Conservation (phyloP, 148 eudicot species). For the Nyssa sinensis region DNA sequence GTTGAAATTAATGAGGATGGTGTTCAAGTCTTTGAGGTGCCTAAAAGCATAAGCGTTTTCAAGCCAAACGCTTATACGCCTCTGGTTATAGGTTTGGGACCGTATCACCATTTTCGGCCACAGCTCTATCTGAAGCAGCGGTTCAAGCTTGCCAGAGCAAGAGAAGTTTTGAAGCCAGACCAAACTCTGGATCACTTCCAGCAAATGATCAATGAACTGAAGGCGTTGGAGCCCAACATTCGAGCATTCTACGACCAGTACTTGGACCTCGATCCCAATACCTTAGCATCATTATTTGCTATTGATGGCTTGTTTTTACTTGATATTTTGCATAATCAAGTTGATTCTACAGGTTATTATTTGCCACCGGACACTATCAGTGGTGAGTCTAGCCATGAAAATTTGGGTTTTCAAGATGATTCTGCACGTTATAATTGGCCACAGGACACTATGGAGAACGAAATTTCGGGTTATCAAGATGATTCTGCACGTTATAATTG, state of each 20-base stretch:
- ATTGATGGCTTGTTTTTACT: too few species aligned
- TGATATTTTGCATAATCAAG: too few species aligned
- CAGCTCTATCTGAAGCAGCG: slow-evolving; percentile 16
- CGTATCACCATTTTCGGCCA: too few species aligned
- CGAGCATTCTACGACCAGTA: slow-evolving; percentile 22
- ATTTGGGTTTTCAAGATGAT: slow-evolving; percentile 11
- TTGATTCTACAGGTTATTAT: too few species aligned
- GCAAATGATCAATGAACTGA: not conserved
- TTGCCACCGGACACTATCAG: too few species aligned
- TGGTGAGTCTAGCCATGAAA: too few species aligned
- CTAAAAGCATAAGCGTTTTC: too few species aligned
- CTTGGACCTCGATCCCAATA: slow-evolving; percentile 3
- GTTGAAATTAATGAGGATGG: not conserved
- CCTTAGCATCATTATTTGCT: slow-evolving; percentile 18
- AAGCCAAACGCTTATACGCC: slow-evolving; percentile 21
- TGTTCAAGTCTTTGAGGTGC: not conserved
- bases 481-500: too few species aligned
- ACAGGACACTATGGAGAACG: not conserved
- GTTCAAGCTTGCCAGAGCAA: slow-evolving; percentile 12
- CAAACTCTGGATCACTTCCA: slow-evolving; percentile 2
- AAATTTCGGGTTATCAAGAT: too few species aligned
- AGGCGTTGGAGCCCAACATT: not conserved
- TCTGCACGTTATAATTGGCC: not conserved
- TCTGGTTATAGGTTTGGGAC: slow-evolving; percentile 7
- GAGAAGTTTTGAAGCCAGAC: not conserved